These are phyloP conservation scores for Fusarium hostae DNA, from an alignment of 2,329 filamentous ascomycete species.

Conservation along the genomic window DNA sequence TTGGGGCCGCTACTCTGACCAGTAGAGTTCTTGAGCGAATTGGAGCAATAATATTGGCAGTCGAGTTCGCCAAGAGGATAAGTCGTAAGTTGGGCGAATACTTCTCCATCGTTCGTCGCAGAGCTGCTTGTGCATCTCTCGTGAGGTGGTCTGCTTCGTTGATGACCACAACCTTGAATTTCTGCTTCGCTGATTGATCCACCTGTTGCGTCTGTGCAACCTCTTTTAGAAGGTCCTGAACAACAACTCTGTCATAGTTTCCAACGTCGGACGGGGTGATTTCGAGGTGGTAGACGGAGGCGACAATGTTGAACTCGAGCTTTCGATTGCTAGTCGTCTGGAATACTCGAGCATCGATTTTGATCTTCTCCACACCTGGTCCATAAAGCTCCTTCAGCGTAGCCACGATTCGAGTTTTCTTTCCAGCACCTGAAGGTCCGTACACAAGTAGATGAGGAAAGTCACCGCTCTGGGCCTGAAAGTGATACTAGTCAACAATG, in stretches of 20 bases:
- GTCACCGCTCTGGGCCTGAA: constrained; percentile 92
- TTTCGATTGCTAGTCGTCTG: constrained; percentile 96
- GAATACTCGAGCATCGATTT: constrained; percentile 97
- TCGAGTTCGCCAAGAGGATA: constrained; percentile 94
- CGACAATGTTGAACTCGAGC: constrained; percentile 98
- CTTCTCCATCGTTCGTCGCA: constrained; percentile 98
- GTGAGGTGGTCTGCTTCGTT: constrained; percentile 97
- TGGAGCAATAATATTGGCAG: constrained; percentile 98
- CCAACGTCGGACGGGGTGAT: constrained; percentile 98
- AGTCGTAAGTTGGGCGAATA: constrained; percentile 94
- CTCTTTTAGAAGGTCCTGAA: constrained; percentile 96
- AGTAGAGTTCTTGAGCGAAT: constrained; percentile 92
- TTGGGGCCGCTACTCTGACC: constrained; percentile 90
- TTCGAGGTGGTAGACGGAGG: constrained; percentile 96
- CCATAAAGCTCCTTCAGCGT: constrained; percentile 96
- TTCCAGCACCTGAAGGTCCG: constrained; percentile 94
- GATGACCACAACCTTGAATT: constrained; percentile 99
- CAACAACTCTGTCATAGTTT: constrained; percentile 93
- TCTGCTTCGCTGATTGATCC: constrained; percentile 88
- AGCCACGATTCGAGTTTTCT: constrained; percentile 96
- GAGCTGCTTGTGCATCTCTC: constrained; percentile 92
- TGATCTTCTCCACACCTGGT: constrained; percentile 98
- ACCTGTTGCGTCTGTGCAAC: constrained; percentile 99
- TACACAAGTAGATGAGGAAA: constrained; percentile 98
- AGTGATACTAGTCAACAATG: constrained; percentile 13